Evolutionary conservation across 768 basidiomycete genomes (phyloP).

Genomic region (Pisolithus albus): DNA sequence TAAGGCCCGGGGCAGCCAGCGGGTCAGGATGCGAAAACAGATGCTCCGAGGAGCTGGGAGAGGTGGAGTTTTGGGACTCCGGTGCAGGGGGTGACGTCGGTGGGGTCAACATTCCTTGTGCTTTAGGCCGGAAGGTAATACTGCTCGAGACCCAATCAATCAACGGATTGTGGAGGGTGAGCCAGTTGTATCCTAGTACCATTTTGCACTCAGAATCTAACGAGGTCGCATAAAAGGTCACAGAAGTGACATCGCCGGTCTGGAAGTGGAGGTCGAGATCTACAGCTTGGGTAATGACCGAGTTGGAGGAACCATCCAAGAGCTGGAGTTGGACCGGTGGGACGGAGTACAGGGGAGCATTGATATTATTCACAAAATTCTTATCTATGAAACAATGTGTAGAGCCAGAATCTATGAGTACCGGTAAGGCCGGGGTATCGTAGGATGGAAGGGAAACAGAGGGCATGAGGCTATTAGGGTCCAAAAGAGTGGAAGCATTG

Average conservation of each 20-base stretch:
- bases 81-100: too few relatives aligned
- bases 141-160: not conserved
- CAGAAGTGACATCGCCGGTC: not conserved
- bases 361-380: too few relatives aligned
- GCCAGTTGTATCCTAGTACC: not conserved
- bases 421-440: too few relatives aligned
- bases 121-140: not conserved
- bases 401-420: too few relatives aligned
- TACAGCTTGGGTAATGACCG: not conserved
- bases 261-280: not conserved
- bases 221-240: constrained; percentile 4
- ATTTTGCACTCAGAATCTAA: constrained; percentile 1
- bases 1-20: not conserved
- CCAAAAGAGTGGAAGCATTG: not conserved
- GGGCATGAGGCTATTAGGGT: too few relatives aligned
- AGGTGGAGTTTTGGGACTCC: too few relatives aligned
- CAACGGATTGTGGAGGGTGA: not conserved
- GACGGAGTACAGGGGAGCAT: too few relatives aligned
- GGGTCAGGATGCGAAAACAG: not conserved
- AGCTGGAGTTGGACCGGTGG: too few relatives aligned
- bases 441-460: too few relatives aligned
- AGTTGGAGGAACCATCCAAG: too few relatives aligned
- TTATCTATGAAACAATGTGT: too few relatives aligned
- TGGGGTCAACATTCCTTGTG: not conserved
- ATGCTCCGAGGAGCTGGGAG: too few relatives aligned